These are phyloP conservation scores for Podosphaera xanthii DNA, from an alignment of 2,329 filamentous ascomycete species.

Conservation along the genomic window DNA sequence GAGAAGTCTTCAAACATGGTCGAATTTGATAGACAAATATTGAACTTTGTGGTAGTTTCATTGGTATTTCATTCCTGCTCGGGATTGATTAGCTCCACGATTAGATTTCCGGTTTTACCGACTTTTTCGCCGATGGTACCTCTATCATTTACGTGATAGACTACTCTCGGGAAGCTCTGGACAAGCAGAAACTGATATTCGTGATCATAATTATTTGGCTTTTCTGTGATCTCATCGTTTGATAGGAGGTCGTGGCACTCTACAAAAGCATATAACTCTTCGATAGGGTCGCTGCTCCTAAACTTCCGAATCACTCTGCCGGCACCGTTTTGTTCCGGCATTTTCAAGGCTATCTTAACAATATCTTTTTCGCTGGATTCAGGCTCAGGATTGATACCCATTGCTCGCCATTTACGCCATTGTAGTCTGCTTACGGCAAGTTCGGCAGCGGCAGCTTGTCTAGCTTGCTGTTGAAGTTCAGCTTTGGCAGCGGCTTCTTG, in stretches of 20 bases:
- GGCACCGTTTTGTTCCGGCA: slow-evolving; percentile 30
- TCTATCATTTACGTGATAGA: slow-evolving; percentile 46
- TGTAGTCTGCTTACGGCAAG: slow-evolving; percentile 29
- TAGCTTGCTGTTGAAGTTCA: slow-evolving; percentile 34
- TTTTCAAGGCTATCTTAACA: slow-evolving; percentile 47
- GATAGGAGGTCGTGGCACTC: slow-evolving; percentile 59
- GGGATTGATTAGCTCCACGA: slow-evolving; percentile 44
- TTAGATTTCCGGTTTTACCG: slow-evolving; percentile 65
- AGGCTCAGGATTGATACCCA: slow-evolving; percentile 46
- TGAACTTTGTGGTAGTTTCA: too few relatives aligned
- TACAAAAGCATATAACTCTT: slow-evolving; percentile 88
- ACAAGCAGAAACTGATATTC: slow-evolving; percentile 70
- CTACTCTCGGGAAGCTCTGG: slow-evolving; percentile 61
- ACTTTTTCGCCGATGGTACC: slow-evolving; percentile 50
- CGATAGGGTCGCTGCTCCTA: slow-evolving; percentile 40
- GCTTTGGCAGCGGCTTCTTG: slow-evolving; percentile 48
- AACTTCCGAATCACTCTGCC: slow-evolving; percentile 64
- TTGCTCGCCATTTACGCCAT: slow-evolving; percentile 65
- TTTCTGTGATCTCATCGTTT: slow-evolving; percentile 6
- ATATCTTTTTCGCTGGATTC: slow-evolving; percentile 36
- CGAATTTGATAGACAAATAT: too few relatives aligned
- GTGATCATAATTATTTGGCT: slow-evolving; percentile 53
- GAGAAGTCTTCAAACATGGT: too few relatives aligned
- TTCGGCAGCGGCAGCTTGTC: slow-evolving; percentile 32
- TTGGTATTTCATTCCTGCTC: slow-evolving; percentile 23